Evolutionary conservation across 129 eudicot genomes (phyloP), one percentile per base, ranked within the genome.

Genomic region (Deinandra increscens): DNA sequence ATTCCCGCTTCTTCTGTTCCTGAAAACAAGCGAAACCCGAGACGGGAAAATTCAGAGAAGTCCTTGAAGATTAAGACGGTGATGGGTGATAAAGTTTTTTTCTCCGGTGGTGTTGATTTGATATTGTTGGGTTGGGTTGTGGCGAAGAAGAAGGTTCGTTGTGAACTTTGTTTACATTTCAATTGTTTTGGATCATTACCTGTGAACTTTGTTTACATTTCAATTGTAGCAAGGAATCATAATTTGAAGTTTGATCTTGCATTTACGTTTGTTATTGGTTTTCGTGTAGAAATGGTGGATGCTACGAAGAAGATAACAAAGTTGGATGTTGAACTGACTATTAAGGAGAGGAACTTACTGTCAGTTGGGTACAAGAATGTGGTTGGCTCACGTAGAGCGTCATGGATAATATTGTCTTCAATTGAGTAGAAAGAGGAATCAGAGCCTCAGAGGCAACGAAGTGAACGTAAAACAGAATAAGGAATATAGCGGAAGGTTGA

Each of bases 311-410:
- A 84, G 54, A 84, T 90, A 46, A 91, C 97, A 17, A 75, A 76
- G 60, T 69, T 90, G 80, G 84, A 90, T 65, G 90, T 84, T 66
- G 97, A 90, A 33, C 56, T 90, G 81, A 90, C 97, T 4, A 82
- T 90, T 39, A 95, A 90, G 73, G 97, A 90, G 82, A 78, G 97
- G 82, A 90, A 90, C 86, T 73, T 90, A 70, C 87, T 90, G 14
- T 90, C 97, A 8, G 97, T 90, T 14, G 97, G 97, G 43, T 90
- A 90, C 85, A 90, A 90, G 80, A 90, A 90, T n/a, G 95, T 90
- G 58, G 80, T 90, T 39, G 97, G 97, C 3, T 81, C 97, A 53
- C 88, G 97, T 41, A 78, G 97, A 69, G 97, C 97, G 9, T 81
- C 97, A 2, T 90, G 97, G 97, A 84, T 95, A 79, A 90, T 90